Evolutionary conservation across 1,139 yeast genomes (phyloP), one percentile per base, ranked within the genome.

Genomic region (Hansenula sp.): DNA sequence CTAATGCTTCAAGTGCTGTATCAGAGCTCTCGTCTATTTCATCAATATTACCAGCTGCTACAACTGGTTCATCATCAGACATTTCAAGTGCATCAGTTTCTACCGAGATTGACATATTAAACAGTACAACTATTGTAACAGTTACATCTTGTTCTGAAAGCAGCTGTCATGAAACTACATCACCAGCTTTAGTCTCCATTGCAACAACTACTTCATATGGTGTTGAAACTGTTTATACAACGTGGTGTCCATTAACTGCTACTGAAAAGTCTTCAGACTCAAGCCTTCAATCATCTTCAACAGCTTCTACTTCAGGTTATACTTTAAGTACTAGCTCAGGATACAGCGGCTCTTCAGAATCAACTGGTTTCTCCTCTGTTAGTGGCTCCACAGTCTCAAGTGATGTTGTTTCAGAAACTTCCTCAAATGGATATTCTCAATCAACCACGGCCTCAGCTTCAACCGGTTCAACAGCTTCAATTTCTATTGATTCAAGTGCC

Each of bases 101-200:
- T 3, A 21, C 26, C 2, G 10, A n/a, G 4, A 14, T 26, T 24
- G 17, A 22, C 11, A 7, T 6, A 2, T 17, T 17, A 8, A 24
- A 18, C 17, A 26, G 24, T 8, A 18, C 24, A 8, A 32, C 34
- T 16, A 37, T 44, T 26, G 57, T 68, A 40, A 69, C 76, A 33
- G 56, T 64, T 45, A 69, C 75, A 32, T 61, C 69, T 22, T 70
- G 75, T 47, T 45, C 57, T 3, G 53, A 60, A 39, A 44, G 63
- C 41, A 59, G 46, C 31, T 70, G 75, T 48, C 37, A 59, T 19
- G 52, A 54, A 9, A 48, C 58, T 11, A 56, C 66, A 24, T 60
- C 62, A 3, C 60, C 66, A 11, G 64, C 69, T 35, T 64, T 65
- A n/a, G 55, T 64, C 33, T 57, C 67, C 26, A 48, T 61, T 17